A percentile compares a stretch with the other conserved stretches of the same genome.
phyloP scores from a whole-genome alignment of 163 green algal species.

The Chloromonas sp. region DNA sequence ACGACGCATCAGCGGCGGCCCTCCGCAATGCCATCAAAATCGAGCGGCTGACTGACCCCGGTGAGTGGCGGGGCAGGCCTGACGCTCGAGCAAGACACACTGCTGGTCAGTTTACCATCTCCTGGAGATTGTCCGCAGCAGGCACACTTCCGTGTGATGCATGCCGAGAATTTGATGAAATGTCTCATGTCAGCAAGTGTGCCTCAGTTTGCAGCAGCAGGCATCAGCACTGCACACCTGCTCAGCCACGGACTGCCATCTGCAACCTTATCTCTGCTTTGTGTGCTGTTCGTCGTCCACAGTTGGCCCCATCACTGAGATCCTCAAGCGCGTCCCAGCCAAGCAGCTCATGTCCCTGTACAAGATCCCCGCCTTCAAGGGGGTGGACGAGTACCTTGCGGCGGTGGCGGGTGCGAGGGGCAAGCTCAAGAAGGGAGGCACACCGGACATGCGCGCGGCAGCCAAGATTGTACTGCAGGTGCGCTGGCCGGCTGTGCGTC shows the following conservation, averaged over 20 bases:
- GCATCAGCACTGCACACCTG: too few species aligned
- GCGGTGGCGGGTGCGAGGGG: slow-evolving; percentile 65
- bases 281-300: background rate
- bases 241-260: too few species aligned
- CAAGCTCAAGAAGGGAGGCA: slow-evolving; percentile 77
- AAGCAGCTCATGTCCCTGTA: slow-evolving; percentile 88
- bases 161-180: too few species aligned
- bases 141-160: too few species aligned
- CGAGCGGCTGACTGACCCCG: slow-evolving; percentile 18
- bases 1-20: slow-evolving; percentile 59
- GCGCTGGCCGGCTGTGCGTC: background rate
- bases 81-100: too few species aligned
- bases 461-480: slow-evolving; percentile 63
- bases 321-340: slow-evolving; percentile 76
- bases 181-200: too few species aligned
- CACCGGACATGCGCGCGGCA: slow-evolving; percentile 51
- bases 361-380: slow-evolving; percentile 58
- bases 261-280: background rate
- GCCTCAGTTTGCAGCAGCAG: too few species aligned
- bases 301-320: slow-evolving; percentile 72
- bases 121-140: too few species aligned
- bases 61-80: background rate
- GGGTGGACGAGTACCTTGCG: slow-evolving; percentile 78
- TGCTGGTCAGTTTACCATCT: too few species aligned
- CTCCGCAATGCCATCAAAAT: slow-evolving; percentile 88